A percentile compares a stretch with the other conserved stretches of the same genome.
These are phyloP conservation scores for Xylaria polymorpha DNA, from an alignment of 2,329 filamentous ascomycete species.

Conservation along the genomic window DNA sequence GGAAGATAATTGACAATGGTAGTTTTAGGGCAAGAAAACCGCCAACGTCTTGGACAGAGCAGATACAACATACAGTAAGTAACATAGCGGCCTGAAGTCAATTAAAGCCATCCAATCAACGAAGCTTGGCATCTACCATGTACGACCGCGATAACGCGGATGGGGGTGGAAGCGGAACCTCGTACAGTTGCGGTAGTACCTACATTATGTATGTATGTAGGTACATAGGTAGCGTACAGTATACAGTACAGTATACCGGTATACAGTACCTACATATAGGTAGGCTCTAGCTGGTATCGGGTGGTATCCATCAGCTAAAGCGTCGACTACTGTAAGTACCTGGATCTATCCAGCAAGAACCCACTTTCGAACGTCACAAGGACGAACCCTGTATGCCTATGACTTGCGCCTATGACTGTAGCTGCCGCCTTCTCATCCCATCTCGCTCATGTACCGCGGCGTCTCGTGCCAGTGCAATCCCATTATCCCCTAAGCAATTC, in stretches of 20 bases:
- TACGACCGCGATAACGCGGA: neutral
- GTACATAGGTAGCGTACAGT: neutral
- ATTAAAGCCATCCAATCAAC: constrained; percentile 9
- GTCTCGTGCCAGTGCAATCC: constrained; percentile 22
- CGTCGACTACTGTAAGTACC: neutral
- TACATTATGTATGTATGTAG: neutral
- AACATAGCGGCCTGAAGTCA: neutral
- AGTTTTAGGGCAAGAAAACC: neutral
- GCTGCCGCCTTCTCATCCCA: constrained; percentile 12
- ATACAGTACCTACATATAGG: no score
- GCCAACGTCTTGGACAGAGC: neutral
- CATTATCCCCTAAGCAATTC: constrained; percentile 2
- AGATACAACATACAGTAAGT: constrained; percentile 1
- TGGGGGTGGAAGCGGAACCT: neutral
- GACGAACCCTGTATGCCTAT: constrained; percentile 30
- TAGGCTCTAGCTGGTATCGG: neutral
- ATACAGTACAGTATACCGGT: no score
- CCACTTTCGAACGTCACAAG: constrained; percentile 43
- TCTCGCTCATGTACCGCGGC: constrained; percentile 21
- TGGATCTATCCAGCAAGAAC: neutral
- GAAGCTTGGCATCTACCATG: constrained; percentile 5
- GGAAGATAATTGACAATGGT: neutral
- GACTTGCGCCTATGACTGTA: constrained; percentile 13
- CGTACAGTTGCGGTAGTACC: neutral
- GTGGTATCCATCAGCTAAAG: neutral